Base-by-base conservation (phyloP, 164 flowering plant species). In the Saururus chinensis region DNA sequence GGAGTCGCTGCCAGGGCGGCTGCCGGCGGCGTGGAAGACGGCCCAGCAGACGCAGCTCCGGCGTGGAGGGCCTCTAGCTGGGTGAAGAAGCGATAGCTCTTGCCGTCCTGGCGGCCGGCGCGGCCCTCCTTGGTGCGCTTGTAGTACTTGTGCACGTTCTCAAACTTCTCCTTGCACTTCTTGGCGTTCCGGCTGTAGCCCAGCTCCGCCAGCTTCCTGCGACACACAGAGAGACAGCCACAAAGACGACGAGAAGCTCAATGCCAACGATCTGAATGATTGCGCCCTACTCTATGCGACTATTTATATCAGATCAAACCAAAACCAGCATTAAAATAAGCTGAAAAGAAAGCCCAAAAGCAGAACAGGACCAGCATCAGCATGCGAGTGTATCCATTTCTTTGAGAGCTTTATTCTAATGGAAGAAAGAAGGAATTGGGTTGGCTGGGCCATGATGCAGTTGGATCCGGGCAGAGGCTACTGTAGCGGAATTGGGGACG, bases 141-240 rank as follows among this genome's bases (percentile, higher is more conserved):
- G 77, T 85, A 81, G 69, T 85, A 85, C 62, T 85, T 85, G 66
- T 82, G 83, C 1, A 85, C 84, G 79, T 85, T 85, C 59, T 85
- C 90, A 60, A 85, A 85, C 66, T 85, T 85, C 68, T 84, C 89
- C 53, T 77, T 84, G 74, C 89, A 84, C 70, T 84, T 84, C 75
- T 81, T 84, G 37, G 79, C 81, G 66, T 81, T 84, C 51, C 89
- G 64, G 20, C 48, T 71, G 73, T 79, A 82, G 5, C 87, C 87
- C 64, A 74, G 54, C 69, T 84, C 86, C 16, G 66, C 84, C 61
- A 84, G 71, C 75, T 79, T 82, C 80, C 89, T 84, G 83, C 56
- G 14, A 8, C 49, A 45, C 14, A 17, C 49, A 4, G 45, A 41
- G 45, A 41, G 45, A 45, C 49, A 9, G 11, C 4, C 4, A 12